A percentile compares a stretch with the other conserved stretches of the same genome.
Conservation (phyloP, 2,329 filamentous ascomycete species). For the Macrophomina tecta region DNA sequence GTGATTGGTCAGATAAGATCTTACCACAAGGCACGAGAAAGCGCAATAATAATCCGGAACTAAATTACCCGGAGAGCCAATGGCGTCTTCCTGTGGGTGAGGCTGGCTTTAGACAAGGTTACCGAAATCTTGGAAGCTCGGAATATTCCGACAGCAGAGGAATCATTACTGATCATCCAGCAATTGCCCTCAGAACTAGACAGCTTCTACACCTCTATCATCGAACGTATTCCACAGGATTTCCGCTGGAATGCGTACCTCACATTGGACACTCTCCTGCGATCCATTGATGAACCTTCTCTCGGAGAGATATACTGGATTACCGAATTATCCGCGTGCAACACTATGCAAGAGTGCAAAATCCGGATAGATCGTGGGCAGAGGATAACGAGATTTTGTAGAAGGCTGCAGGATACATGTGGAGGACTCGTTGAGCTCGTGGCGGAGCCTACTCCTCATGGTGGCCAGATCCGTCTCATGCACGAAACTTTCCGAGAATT, state of each 20-base stretch:
- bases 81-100: constrained; percentile 27
- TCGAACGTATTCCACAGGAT: background rate
- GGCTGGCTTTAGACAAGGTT: constrained; percentile 22
- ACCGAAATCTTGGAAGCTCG: background rate
- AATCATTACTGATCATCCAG: background rate
- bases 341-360: background rate
- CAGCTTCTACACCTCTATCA: background rate
- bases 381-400: background rate
- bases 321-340: background rate
- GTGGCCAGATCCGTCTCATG: background rate
- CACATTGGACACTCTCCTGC: background rate
- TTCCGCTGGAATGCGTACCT: background rate
- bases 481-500: background rate
- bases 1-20: background rate
- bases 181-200: constrained; percentile 4
- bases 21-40: too few relatives aligned
- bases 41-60: background rate
- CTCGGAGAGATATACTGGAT: background rate
- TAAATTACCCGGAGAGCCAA: constrained; percentile 3
- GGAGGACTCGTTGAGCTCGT: background rate
- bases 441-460: background rate
- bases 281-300: background rate
- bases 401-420: background rate
- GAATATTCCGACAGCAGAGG: too few relatives aligned
- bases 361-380: background rate